Evolutionary conservation across 2,329 filamentous ascomycete species (phyloP).

Genomic region (Colletotrichum aenigma): DNA sequence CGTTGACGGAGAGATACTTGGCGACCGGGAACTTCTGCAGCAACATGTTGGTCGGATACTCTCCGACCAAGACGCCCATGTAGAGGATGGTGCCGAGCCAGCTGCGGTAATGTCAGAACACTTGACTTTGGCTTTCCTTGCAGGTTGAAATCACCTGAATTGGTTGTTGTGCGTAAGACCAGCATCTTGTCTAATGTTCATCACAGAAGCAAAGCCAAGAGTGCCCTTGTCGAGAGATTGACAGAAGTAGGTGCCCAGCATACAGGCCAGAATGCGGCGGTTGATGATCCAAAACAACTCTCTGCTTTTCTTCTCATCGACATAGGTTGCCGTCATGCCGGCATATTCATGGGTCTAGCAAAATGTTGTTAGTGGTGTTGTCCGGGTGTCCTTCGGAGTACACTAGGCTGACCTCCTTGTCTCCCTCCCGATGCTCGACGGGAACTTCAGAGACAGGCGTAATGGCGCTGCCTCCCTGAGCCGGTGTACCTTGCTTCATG

Average conservation of each 20-base stretch:
- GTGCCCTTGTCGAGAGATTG: slow-evolving; percentile 37
- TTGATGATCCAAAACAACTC: slow-evolving; percentile 53
- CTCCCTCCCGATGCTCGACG: background rate
- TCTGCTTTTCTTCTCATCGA: slow-evolving; percentile 55
- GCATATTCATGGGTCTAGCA: background rate
- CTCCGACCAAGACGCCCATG: slow-evolving; percentile 65
- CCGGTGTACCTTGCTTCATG: background rate
- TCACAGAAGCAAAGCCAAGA: slow-evolving; percentile 53
- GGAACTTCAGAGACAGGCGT: background rate
- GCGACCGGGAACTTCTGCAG: slow-evolving; percentile 47
- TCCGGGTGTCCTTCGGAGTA: too few relatives aligned
- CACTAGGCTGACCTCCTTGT: background rate
- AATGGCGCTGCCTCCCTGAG: background rate
- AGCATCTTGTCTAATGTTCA: slow-evolving; percentile 54
- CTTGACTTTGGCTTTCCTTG: slow-evolving; percentile 14
- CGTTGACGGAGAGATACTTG: slow-evolving; percentile 17
- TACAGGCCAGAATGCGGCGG: slow-evolving; percentile 52
- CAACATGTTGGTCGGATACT: slow-evolving; percentile 60
- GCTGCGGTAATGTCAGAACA: slow-evolving; percentile 47
- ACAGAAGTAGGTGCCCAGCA: slow-evolving; percentile 53
- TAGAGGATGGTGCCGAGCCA: slow-evolving; percentile 62
- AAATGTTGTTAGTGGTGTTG: background rate
- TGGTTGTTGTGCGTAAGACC: slow-evolving; percentile 36
- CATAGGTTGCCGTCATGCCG: slow-evolving; percentile 30
- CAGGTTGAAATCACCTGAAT: background rate